phyloP scores from a whole-genome alignment of 306 rosid species.

The Cicer yamashitae region DNA sequence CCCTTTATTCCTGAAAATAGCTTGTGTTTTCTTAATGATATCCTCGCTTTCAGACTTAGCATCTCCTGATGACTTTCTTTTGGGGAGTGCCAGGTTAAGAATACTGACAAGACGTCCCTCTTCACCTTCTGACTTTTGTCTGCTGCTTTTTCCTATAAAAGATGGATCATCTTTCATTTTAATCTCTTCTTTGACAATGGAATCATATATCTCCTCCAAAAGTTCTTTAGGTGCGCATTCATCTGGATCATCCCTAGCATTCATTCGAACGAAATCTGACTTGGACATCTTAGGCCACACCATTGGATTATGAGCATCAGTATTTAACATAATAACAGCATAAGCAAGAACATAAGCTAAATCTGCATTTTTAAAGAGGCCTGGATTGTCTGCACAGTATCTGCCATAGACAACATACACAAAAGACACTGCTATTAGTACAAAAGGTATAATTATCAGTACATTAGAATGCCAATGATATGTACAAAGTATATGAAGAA shows the following conservation, averaged over 20 bases:
- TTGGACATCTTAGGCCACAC: conserved; percentile 99
- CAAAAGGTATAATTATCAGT: conserved; percentile 38
- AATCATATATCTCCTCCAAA: conserved; percentile 88
- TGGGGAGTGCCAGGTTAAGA: conserved; percentile 95
- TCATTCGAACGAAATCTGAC: conserved; percentile 88
- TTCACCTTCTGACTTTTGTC: conserved; percentile 79
- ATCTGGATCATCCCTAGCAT: conserved; percentile 85
- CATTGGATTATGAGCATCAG: conserved; percentile 99
- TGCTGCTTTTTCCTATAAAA: conserved; percentile 70
- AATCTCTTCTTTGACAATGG: conserved; percentile 91
- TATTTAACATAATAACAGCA: conserved; percentile 94
- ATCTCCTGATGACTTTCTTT: conserved; percentile 68
- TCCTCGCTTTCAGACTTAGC: conserved; percentile 91
- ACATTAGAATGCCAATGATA: conserved; percentile 37
- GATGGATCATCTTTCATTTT: conserved; percentile 82
- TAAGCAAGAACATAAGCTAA: conserved; percentile 98
- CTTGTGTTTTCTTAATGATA: conserved; percentile 91
- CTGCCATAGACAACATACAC: conserved; percentile 61
- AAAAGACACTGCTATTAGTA: conserved; percentile 46
- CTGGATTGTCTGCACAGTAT: conserved; percentile 97
- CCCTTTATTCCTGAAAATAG: conserved; percentile 82
- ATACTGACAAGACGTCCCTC: conserved; percentile 91
- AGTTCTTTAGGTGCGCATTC: conserved; percentile 92
- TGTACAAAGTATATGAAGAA: conserved; percentile 9
- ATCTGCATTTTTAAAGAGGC: conserved; percentile 96